These are phyloP conservation scores for Botrytis porri DNA, from an alignment of 2,329 filamentous ascomycete genomes.

Conservation along the genomic window DNA sequence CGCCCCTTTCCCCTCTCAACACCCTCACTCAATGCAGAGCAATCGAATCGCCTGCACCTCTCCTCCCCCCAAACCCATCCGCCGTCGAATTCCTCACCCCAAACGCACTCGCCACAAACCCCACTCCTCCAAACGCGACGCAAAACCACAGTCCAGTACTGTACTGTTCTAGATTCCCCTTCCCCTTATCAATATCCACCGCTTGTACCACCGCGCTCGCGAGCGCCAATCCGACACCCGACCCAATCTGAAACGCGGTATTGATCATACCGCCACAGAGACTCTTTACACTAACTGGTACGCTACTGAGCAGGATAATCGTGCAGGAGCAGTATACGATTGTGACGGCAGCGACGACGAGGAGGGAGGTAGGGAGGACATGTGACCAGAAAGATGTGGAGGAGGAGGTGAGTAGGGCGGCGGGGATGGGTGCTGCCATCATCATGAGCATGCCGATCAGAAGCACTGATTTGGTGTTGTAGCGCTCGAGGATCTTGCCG, in stretches of 20 bases:
- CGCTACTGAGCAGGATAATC: conserved; percentile 42
- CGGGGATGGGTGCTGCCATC: conserved; percentile 10
- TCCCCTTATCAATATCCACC: conserved; percentile 41
- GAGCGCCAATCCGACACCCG: conserved; percentile 43
- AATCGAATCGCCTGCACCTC: background rate
- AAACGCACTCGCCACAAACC: conserved; percentile 33
- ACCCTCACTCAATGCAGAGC: background rate
- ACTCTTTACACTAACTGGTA: conserved; percentile 43
- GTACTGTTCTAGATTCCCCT: conserved; percentile 39
- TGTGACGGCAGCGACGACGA: conserved; percentile 43
- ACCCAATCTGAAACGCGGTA: conserved; percentile 45
- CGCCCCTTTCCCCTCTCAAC: no score
- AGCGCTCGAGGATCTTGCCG: conserved; percentile 40
- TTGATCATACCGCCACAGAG: conserved; percentile 44
- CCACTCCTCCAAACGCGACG: conserved; percentile 41
- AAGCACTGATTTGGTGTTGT: conserved; percentile 33
- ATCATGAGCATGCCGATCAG: conserved; percentile 19
- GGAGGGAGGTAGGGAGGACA: conserved; percentile 9
- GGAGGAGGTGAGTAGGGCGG: background rate
- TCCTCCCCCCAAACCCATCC: conserved; percentile 8
- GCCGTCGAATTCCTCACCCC: conserved; percentile 27
- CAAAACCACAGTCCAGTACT: conserved; percentile 44
- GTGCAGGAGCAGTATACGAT: conserved; percentile 44
- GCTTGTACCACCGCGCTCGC: conserved; percentile 41
- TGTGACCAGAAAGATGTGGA: background rate